phyloP scores from a whole-genome alignment of 176 grass and related monocot genomes.

The Paspalum vaginatum region DNA sequence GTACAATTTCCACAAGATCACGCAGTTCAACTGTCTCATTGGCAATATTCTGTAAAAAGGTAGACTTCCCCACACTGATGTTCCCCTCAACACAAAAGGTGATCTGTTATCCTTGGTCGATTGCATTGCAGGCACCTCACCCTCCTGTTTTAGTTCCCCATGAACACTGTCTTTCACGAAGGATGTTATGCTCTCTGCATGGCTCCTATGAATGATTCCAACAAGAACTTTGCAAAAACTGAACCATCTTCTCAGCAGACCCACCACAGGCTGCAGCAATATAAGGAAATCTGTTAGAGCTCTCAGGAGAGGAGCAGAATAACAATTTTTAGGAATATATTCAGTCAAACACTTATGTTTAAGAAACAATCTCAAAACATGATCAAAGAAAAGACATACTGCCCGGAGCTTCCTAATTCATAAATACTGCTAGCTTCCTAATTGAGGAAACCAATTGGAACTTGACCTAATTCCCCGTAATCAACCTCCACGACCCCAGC shows the following conservation, averaged over 20 bases:
- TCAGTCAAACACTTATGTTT: not conserved
- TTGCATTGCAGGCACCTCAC: slow-evolving; percentile 5
- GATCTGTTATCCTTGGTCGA: slow-evolving; percentile 42
- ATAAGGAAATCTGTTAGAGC: not conserved
- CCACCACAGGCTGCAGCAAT: slow-evolving; percentile 54
- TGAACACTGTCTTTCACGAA: slow-evolving; percentile 63
- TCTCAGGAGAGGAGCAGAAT: not conserved
- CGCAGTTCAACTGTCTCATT: slow-evolving; percentile 68
- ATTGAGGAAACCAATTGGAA: not conserved
- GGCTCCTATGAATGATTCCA: slow-evolving; percentile 73
- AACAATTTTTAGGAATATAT: not conserved
- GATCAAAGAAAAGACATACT: not conserved
- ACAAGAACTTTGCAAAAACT: slow-evolving; percentile 60
- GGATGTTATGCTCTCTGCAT: slow-evolving; percentile 74
- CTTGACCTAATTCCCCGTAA: not conserved
- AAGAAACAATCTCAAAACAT: not conserved
- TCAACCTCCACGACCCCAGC: not conserved
- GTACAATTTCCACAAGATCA: slow-evolving; percentile 72
- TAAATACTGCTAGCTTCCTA: not conserved
- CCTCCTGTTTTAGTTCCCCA: slow-evolving; percentile 41
- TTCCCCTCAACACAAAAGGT: slow-evolving; percentile 89
- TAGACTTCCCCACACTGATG: slow-evolving; percentile 77
- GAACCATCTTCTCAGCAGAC: slow-evolving; percentile 60
- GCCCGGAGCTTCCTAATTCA: no score
- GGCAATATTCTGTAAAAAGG: slow-evolving; percentile 68